Percentiles rank a stretch among this genome's conserved stretches.
phyloP scores from a whole-genome alignment of 202 grass and related monocot genomes.

The Panicum hallii region DNA sequence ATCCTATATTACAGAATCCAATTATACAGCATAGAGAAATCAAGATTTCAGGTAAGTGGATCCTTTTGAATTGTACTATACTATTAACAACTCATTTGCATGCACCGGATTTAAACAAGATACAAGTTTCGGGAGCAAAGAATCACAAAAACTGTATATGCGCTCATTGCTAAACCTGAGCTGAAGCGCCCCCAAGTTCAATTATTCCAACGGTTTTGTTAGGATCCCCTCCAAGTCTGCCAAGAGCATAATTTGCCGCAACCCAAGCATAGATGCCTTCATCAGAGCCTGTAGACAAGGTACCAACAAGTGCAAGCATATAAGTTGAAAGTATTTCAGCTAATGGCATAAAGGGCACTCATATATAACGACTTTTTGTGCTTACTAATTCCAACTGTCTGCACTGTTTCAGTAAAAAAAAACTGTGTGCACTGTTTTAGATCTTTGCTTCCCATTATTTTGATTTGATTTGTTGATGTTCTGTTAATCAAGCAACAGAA shows the following conservation, averaged over 20 bases:
- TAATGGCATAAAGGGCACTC: slow-evolving; percentile 9
- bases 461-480: not conserved
- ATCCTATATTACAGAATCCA: slow-evolving; percentile 17
- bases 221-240: slow-evolving; percentile 80
- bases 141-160: slow-evolving; percentile 4
- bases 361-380: not conserved
- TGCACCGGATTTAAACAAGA: slow-evolving; percentile 17
- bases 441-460: not conserved
- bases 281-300: slow-evolving; percentile 66
- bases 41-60: not conserved
- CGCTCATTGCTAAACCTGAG: slow-evolving; percentile 65
- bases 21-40: not conserved
- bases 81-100: slow-evolving; percentile 6
- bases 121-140: not conserved
- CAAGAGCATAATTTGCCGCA: slow-evolving; percentile 94
- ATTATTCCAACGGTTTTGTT: slow-evolving; percentile 90
- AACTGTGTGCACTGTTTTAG: not conserved
- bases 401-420: not conserved
- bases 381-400: not conserved
- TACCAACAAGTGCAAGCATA: slow-evolving; percentile 16
- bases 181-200: slow-evolving; percentile 96
- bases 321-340: not conserved
- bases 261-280: slow-evolving; percentile 94
- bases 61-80: slow-evolving; percentile 30
- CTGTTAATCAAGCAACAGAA: slow-evolving; percentile 13